Evolutionary conservation across 495 filamentous ascomycete species (phyloP).

Genomic region (Aspergillus avenaceus): DNA sequence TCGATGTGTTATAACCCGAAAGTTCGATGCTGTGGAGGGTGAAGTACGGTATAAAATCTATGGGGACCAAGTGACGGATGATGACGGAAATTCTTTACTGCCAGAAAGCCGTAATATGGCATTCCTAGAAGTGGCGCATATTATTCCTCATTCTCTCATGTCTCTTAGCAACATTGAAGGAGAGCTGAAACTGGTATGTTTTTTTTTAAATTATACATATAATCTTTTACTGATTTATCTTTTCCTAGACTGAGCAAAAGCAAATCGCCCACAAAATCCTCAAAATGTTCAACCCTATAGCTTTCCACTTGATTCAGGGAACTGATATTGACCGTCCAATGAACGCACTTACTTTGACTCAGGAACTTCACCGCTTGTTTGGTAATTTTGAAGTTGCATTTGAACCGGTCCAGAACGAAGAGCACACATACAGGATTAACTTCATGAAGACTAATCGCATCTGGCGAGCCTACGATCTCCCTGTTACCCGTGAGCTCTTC

Average conservation of each 20-base stretch:
- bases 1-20: conserved; percentile 8
- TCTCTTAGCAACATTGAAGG: not conserved
- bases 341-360: conserved; percentile 6
- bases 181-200: conserved; percentile 3
- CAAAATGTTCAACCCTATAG: conserved; percentile 3
- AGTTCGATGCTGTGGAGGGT: conserved; percentile 2
- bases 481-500: conserved; percentile 22
- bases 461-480: not conserved
- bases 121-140: conserved; percentile 12
- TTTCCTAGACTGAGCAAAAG: not conserved
- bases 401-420: not conserved
- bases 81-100: conserved; percentile 6
- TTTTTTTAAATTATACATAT: too few relatives aligned
- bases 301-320: conserved; percentile 1
- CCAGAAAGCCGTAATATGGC: not conserved
- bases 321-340: conserved; percentile 3
- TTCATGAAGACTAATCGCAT: not conserved
- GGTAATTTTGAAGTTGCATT: conserved; percentile 6
- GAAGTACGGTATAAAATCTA: not conserved
- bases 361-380: not conserved
- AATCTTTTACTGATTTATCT: not conserved
- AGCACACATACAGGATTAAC: conserved; percentile 19
- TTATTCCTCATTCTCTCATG: conserved; percentile 10
- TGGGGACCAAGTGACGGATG: conserved; percentile 1
- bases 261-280: conserved; percentile 1